Base-by-base conservation (phyloP, 768 basidiomycete species). In the Lyophyllum semitale region DNA sequence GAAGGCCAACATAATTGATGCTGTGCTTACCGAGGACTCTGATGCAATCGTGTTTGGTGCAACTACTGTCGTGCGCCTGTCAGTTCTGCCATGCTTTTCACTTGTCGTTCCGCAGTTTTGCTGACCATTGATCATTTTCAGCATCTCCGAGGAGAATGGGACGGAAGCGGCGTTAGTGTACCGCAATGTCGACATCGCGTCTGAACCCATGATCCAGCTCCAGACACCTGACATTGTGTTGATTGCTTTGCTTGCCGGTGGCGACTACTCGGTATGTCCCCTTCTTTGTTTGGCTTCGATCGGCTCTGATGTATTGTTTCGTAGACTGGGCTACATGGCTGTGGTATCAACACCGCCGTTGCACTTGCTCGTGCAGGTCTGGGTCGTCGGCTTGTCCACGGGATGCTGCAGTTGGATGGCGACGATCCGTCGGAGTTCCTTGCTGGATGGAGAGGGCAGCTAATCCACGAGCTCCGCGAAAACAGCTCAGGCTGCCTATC, bases 41-140 rank as follows among this genome's bases (percentile, higher is more conserved):
- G 43, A 45, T 44, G 27, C 47, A 30, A n/a, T 56, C 20, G 42
- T 51, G 5, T 56, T 56, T 13, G 55, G 50, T 20, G 49, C 53
- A 3, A 38, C 17, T n/a, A 51, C 17, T 4, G 43, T 45, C 18
- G 13, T 51, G 25, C 32, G 13, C 33, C 23, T 29, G 33, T 44
- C 18, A 8, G 29, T 53, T 18, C 26, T 51, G 4, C 23, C 30
- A 6, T 12, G 12, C 30, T 30, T 30, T 30, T 30, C 6, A 30
- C 30, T 30, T 30, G 6, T 52, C 35, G 12, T 27, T n/a, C 27
- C 8, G 18, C 30, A 30, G 27, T 30, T 12, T 48, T 7, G 15
- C 22, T n/a, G 30, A 6, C 18, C 20, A 8, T 20, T 48, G 11
- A 6, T 48, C 29, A 23, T 9, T 27, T n/a, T n/a, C n/a, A 44